Evolutionary conservation across 768 basidiomycete species (phyloP).

Genomic region (Pisolithus marmoratus): DNA sequence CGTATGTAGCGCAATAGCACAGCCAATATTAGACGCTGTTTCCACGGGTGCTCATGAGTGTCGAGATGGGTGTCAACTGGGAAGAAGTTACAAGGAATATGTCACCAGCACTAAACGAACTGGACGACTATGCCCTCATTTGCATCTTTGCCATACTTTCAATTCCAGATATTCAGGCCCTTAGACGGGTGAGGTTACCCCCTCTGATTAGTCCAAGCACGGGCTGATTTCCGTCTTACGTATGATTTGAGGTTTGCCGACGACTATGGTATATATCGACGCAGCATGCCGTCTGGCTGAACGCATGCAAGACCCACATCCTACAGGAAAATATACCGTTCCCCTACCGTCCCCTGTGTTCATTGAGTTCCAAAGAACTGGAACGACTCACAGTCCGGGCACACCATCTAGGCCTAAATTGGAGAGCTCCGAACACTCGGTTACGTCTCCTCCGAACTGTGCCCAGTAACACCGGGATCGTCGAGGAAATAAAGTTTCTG

Average conservation of each 20-base stretch:
- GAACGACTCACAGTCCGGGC: conserved; percentile 40
- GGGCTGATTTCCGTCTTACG: background rate
- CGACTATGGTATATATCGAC: conserved; percentile 39
- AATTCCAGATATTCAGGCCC: conserved; percentile 36
- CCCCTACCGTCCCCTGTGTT: conserved; percentile 30
- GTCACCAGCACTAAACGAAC: conserved; percentile 13
- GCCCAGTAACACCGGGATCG: conserved; percentile 33
- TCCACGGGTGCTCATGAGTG: too few species aligned
- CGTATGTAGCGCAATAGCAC: background rate
- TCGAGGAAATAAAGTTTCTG: conserved; percentile 52
- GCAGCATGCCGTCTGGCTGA: conserved; percentile 53
- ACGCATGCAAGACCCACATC: conserved; percentile 41
- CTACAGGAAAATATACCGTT: conserved; percentile 47
- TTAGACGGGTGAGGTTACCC: conserved; percentile 36
- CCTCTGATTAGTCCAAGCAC: background rate
- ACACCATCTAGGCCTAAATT: conserved; percentile 43
- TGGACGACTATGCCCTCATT: conserved; percentile 37
- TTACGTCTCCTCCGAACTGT: conserved; percentile 15
- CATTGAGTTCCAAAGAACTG: conserved; percentile 38
- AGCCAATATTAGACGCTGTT: too few species aligned
- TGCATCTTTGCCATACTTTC: conserved; percentile 29
- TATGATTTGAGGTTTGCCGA: conserved; percentile 43
- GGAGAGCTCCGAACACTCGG: conserved; percentile 29
- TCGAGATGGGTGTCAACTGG: too few species aligned
- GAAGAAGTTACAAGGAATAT: conserved; percentile 3